Base-by-base conservation (phyloP, 768 basidiomycete species). In the Pleurotus eryngii region DNA sequence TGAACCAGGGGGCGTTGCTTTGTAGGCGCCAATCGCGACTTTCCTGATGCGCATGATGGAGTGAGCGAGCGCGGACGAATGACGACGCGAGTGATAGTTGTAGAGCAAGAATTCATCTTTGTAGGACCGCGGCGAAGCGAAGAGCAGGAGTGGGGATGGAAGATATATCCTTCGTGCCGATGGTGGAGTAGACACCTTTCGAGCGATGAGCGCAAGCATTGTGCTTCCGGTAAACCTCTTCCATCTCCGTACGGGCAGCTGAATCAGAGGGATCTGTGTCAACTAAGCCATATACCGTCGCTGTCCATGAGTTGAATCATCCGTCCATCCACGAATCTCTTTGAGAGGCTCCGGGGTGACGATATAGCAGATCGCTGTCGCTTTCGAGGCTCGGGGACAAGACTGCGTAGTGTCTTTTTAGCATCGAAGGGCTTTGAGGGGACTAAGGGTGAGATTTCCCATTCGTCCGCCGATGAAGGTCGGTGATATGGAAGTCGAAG, bases 271-370 rank as follows among this genome's bases (percentile, higher is more conserved):
- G 59, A 67, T 58, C 42, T 72, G 65, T 49, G 74, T 71, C 6
- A 78, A 78, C 66, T 58, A 85, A 74, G 53, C 74, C 76, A 68
- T 89, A 89, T 0, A 87, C 78, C 3, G 75, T 73, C 0, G 84
- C 73, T n/a, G 87, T 82, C 87, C 87, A 89, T 0, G 81, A 83
- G 55, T 82, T 74, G 76, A 79, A 50, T 83, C 82, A 59, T 89
- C 87, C 1, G 80, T 86, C 87, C 87, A 89, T 12, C 87, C 87
- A 0, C 84, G 20, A 20, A 20, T 20, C 20, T 20, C 20, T 20
- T 20, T 20, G 20, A 20, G 20, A 20, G 20, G 20, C 82, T 27
- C 86, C 78, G 6, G 73, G 70, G 70, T 62, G 2, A 67, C 63
- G 14, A 64, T 57, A 51, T 73, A 67, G 24, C 71, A 8, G 70